A percentile compares a stretch with the other conserved stretches of the same genome.
These are phyloP conservation scores for Acacia acuminata DNA, from an alignment of 306 rosid genomes.

Conservation along the genomic window DNA sequence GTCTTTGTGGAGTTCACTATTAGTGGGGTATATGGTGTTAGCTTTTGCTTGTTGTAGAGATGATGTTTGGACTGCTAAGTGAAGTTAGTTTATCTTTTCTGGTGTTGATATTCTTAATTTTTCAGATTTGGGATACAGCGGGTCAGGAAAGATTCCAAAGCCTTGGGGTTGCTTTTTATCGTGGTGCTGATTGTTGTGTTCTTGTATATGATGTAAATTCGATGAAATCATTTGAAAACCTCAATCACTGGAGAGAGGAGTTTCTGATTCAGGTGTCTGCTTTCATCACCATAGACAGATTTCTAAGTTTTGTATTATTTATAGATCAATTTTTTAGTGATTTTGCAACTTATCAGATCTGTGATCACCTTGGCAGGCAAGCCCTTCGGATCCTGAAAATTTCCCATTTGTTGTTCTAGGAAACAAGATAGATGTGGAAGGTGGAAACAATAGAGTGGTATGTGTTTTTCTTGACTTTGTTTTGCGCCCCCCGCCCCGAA, in stretches of 20 bases:
- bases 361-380: constrained; percentile 69
- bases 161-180: constrained; percentile 98
- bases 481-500: background rate
- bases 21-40: background rate
- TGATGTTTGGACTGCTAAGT: background rate
- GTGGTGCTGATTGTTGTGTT: constrained; percentile 99
- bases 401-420: constrained; percentile 97
- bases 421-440: constrained; percentile 93
- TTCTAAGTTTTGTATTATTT: constrained; percentile 19
- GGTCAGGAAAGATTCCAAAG: constrained; percentile 99
- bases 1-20: background rate
- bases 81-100: background rate
- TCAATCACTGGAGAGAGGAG: constrained; percentile 98
- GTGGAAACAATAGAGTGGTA: constrained; percentile 99
- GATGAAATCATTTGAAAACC: constrained; percentile 95
- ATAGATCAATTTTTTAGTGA: background rate
- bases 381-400: constrained; percentile 97
- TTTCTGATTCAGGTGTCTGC: constrained; percentile 80
- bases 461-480: constrained; percentile 24
- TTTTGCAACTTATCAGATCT: constrained; percentile 27
- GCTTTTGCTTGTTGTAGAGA: constrained; percentile 12
- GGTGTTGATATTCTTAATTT: constrained; percentile 11
- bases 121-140: constrained; percentile 98
- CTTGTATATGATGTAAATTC: constrained; percentile 98
- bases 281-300: constrained; percentile 16